Evolutionary conservation across 2,329 filamentous ascomycete species (phyloP).

Genomic region (Botrytis aclada): DNA sequence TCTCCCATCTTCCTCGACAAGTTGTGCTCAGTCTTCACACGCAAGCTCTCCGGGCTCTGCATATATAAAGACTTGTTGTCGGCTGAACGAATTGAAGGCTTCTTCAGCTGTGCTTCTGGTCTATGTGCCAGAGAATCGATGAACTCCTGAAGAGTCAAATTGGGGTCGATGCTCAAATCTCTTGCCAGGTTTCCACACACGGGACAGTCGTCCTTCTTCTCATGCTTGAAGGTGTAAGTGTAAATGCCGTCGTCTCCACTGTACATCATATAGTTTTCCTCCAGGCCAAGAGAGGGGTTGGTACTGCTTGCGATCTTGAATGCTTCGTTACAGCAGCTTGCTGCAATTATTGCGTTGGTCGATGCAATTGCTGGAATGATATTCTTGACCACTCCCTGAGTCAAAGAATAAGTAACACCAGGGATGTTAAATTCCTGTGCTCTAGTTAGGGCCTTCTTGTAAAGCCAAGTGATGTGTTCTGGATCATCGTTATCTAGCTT

Average conservation of each 20-base stretch:
- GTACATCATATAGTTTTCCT: slow-evolving; percentile 99
- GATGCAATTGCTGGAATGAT: slow-evolving; percentile 98
- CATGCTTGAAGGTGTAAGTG: slow-evolving; percentile 94
- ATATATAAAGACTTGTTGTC: slow-evolving; percentile 88
- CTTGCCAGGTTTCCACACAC: slow-evolving; percentile 85
- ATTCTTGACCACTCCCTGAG: slow-evolving; percentile 97
- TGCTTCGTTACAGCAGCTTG: slow-evolving; percentile 93
- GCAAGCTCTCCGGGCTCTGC: slow-evolving; percentile 75
- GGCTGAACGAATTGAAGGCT: slow-evolving; percentile 78
- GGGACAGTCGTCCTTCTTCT: slow-evolving; percentile 91
- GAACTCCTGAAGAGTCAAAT: slow-evolving; percentile 75
- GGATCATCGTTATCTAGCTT: slow-evolving; percentile 92
- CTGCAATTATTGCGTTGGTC: slow-evolving; percentile 95
- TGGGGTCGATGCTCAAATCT: slow-evolving; percentile 67
- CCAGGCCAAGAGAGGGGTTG: slow-evolving; percentile 74
- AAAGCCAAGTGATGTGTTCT: slow-evolving; percentile 97
- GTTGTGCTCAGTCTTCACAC: slow-evolving; percentile 81
- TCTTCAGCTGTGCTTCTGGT: slow-evolving; percentile 90
- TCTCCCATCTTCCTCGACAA: slow-evolving; percentile 74
- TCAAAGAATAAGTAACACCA: slow-evolving; percentile 92
- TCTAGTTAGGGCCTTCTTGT: slow-evolving; percentile 75
- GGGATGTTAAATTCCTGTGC: slow-evolving; percentile 85
- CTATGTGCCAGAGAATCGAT: slow-evolving; percentile 78
- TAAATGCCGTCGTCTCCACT: slow-evolving; percentile 94
- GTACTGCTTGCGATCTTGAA: slow-evolving; percentile 86